Evolutionary conservation across 306 rosid species (phyloP).

Genomic region (Coriaria nepalensis): DNA sequence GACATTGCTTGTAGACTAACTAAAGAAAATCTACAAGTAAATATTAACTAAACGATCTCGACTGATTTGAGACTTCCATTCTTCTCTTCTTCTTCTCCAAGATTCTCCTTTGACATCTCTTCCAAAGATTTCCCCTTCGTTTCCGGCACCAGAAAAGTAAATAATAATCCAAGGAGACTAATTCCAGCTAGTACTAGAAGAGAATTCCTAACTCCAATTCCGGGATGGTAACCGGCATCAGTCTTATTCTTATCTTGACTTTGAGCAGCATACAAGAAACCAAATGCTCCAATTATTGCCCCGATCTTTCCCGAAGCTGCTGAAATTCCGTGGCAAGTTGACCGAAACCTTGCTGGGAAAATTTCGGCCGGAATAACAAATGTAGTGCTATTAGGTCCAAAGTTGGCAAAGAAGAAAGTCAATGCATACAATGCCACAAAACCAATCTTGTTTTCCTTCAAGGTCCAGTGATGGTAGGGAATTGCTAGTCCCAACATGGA

Average conservation of each 20-base stretch:
- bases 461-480: conserved; percentile 26
- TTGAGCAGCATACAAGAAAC: conserved; percentile 34
- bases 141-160: conserved; percentile 50
- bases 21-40: no score
- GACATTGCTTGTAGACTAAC: no score
- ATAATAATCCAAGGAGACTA: conserved; percentile 37
- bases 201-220: conserved; percentile 36
- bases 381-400: conserved; percentile 65
- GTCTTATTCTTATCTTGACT: conserved; percentile 21
- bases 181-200: conserved; percentile 25
- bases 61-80: not conserved
- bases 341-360: conserved; percentile 23
- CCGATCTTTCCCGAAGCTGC: conserved; percentile 52
- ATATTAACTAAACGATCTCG: not conserved
- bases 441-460: conserved; percentile 6
- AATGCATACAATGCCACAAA: conserved; percentile 40
- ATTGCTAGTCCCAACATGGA: conserved; percentile 36
- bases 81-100: conserved; percentile 11
- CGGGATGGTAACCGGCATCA: conserved; percentile 29
- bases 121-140: conserved; percentile 42
- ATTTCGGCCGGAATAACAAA: conserved; percentile 49
- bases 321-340: conserved; percentile 56
- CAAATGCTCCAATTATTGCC: conserved; percentile 54
- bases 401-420: conserved; percentile 66
- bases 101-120: conserved; percentile 43